Conservation (phyloP, 306 rosid genomes). For the Malus domestica region ASM211411v1 NC_041801.1:3434001-3434500, state of each 20-base stretch:
- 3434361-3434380: slow-evolving; percentile 7
- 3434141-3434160: background rate
- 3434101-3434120: slow-evolving; percentile 63
- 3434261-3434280: background rate
- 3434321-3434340: slow-evolving; percentile 26
- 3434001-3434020: slow-evolving; percentile 56
- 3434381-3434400: slow-evolving; percentile 24
- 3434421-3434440: background rate
- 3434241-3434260: background rate
- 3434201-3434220: background rate
- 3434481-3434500: background rate
- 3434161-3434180: background rate
- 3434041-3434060: slow-evolving; percentile 46
- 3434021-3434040: slow-evolving; percentile 35
- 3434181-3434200: background rate
- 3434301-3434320: slow-evolving; percentile 39
- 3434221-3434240: background rate
- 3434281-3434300: slow-evolving; percentile 32
- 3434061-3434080: slow-evolving; percentile 41
- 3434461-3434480: background rate
- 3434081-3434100: slow-evolving; percentile 81
- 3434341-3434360: slow-evolving; percentile 18
- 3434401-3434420: background rate
- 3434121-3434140: slow-evolving; percentile 43
- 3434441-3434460: background rate